Evolutionary conservation across 768 basidiomycete genomes (phyloP).

Genomic region (Agaricus subrufescens): DNA sequence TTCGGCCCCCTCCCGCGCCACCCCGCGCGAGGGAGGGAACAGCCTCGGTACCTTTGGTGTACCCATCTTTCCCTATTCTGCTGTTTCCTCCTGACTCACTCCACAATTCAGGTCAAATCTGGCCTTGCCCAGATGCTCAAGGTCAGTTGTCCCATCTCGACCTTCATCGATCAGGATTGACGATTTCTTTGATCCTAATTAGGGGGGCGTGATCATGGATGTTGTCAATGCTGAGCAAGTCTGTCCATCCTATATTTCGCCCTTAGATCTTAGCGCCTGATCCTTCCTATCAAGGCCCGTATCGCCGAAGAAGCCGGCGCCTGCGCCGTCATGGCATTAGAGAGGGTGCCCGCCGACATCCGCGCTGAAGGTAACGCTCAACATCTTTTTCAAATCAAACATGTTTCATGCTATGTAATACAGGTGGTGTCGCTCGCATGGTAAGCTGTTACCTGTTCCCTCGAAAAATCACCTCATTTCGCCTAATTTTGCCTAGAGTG

Average conservation of each 20-base stretch:
- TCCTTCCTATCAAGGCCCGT: conserved; percentile 57
- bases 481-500: conserved; percentile 54
- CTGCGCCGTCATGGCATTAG: conserved; percentile 96
- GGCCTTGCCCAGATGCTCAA: conserved; percentile 97
- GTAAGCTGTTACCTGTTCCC: conserved; percentile 35
- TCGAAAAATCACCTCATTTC: conserved; percentile 4
- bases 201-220: conserved; percentile 95
- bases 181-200: conserved; percentile 5
- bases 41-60: conserved; percentile 74
- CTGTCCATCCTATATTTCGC: conserved; percentile 9
- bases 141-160: conserved; percentile 32
- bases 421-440: conserved; percentile 93
- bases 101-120: conserved; percentile 68
- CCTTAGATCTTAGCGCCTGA: conserved; percentile 7
- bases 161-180: conserved; percentile 4
- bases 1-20: conserved; percentile 49
- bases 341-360: conserved; percentile 95
- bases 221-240: conserved; percentile 74
- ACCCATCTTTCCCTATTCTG: conserved; percentile 17
- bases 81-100: conserved; percentile 8
- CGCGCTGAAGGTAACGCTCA: conserved; percentile 53
- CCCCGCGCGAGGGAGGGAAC: conserved; percentile 47
- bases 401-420: conserved; percentile 3
- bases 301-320: conserved; percentile 98
- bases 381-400: neutral